Percentiles rank a stretch among this genome's conserved stretches.
Evolutionary conservation across 2,329 filamentous ascomycete species (phyloP).

Genomic region (Cercospora janseana): DNA sequence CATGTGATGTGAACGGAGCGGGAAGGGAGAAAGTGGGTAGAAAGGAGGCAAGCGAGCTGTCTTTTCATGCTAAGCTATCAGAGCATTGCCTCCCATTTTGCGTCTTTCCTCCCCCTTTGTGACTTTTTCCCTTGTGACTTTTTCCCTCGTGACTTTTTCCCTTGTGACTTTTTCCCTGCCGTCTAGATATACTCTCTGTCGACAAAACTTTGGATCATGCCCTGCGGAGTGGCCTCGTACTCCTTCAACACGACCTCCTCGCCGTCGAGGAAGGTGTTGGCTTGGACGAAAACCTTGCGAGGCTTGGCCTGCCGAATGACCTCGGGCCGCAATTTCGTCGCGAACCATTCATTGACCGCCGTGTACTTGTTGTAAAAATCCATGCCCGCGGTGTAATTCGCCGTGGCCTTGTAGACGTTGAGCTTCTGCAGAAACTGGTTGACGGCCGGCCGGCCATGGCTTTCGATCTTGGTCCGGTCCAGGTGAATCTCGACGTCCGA

Average conservation of each 20-base stretch:
- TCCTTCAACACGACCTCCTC: slow-evolving; percentile 76
- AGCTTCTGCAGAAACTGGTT: slow-evolving; percentile 85
- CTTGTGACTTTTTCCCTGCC: neutral
- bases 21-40: too few species aligned
- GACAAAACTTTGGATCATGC: slow-evolving; percentile 74
- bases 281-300: slow-evolving; percentile 90
- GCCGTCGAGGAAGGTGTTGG: slow-evolving; percentile 70
- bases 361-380: slow-evolving; percentile 83
- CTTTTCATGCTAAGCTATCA: too few species aligned
- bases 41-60: too few species aligned
- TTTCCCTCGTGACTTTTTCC: too few species aligned
- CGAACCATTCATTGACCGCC: slow-evolving; percentile 81
- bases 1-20: too few species aligned
- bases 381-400: slow-evolving; percentile 74
- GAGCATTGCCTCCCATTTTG: too few species aligned
- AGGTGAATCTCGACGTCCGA: slow-evolving; percentile 79
- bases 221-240: slow-evolving; percentile 77
- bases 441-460: slow-evolving; percentile 76
- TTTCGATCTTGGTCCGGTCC: slow-evolving; percentile 82
- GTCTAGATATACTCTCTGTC: slow-evolving; percentile 40
- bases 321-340: slow-evolving; percentile 70
- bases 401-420: slow-evolving; percentile 88
- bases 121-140: too few species aligned
- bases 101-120: too few species aligned
- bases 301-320: slow-evolving; percentile 76